phyloP scores from a whole-genome alignment of 768 basidiomycete species.

The Leccinum imitatum region DNA sequence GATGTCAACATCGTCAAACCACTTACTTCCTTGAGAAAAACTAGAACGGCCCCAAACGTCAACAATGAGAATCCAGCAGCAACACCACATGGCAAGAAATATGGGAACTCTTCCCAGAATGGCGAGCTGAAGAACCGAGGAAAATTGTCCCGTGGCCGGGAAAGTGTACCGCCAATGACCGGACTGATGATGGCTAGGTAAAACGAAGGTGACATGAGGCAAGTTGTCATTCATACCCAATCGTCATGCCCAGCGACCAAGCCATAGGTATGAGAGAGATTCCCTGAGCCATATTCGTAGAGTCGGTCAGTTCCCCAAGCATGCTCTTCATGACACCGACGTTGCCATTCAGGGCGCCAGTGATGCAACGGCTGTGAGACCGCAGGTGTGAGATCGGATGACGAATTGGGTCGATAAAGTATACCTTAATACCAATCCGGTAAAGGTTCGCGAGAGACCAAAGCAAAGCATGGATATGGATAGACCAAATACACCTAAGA shows the following conservation, averaged over 20 bases:
- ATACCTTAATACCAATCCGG: slow-evolving; percentile 56
- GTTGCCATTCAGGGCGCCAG: slow-evolving; percentile 60
- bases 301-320: slow-evolving; percentile 65
- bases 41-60: slow-evolving; percentile 19
- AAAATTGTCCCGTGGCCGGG: slow-evolving; percentile 57
- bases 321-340: slow-evolving; percentile 73
- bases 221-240: slow-evolving; percentile 29
- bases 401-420: not conserved
- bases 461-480: slow-evolving; percentile 57
- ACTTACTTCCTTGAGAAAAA: slow-evolving; percentile 34
- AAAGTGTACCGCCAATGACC: slow-evolving; percentile 56
- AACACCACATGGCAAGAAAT: slow-evolving; percentile 41
- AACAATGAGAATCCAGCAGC: slow-evolving; percentile 28
- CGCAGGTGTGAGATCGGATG: slow-evolving; percentile 8
- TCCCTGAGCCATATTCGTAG: slow-evolving; percentile 50
- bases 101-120: slow-evolving; percentile 46
- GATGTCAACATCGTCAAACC: not conserved
- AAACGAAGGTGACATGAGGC: not conserved
- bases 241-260: slow-evolving; percentile 35
- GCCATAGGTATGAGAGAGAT: slow-evolving; percentile 34
- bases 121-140: slow-evolving; percentile 46
- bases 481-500: slow-evolving; percentile 39
- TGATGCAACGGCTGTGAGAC: slow-evolving; percentile 52
- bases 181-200: slow-evolving; percentile 37
- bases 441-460: slow-evolving; percentile 61